A percentile compares a stretch with the other conserved stretches of the same genome.
Evolutionary conservation across 371 early-diverging fungal species (phyloP).

Genomic region (Mortierella sp.): DNA sequence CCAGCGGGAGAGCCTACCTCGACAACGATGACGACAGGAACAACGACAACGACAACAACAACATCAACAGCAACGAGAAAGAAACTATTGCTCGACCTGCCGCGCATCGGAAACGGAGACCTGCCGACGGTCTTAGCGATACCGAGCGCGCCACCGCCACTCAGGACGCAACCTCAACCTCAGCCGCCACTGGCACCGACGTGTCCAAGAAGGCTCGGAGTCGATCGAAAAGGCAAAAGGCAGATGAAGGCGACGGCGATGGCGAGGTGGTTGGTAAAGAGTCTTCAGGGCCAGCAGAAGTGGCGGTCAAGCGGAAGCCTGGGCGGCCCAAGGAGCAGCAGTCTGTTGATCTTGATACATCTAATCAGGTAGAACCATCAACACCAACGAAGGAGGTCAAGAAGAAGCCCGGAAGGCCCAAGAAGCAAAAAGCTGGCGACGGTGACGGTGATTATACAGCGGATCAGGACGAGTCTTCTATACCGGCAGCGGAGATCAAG

Average conservation of each 20-base stretch:
- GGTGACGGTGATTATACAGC: background rate
- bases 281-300: background rate
- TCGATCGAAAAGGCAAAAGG: background rate
- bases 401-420: background rate
- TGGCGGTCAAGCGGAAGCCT: background rate
- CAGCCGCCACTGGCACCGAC: background rate
- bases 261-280: background rate
- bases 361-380: background rate
- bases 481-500: background rate
- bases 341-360: no score
- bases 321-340: background rate
- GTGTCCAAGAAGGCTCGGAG: background rate
- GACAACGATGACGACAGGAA: background rate
- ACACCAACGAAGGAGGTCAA: background rate
- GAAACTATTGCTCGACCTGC: background rate
- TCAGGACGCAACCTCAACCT: background rate
- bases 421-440: background rate
- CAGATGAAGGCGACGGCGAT: background rate
- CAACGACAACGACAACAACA: background rate
- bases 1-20: background rate
- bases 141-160: background rate
- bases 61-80: background rate
- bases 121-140: background rate
- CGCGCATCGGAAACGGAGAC: background rate
- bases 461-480: background rate